Conservation (phyloP, 176 grass and related monocot genomes). For the Musa beccarii region DNA sequence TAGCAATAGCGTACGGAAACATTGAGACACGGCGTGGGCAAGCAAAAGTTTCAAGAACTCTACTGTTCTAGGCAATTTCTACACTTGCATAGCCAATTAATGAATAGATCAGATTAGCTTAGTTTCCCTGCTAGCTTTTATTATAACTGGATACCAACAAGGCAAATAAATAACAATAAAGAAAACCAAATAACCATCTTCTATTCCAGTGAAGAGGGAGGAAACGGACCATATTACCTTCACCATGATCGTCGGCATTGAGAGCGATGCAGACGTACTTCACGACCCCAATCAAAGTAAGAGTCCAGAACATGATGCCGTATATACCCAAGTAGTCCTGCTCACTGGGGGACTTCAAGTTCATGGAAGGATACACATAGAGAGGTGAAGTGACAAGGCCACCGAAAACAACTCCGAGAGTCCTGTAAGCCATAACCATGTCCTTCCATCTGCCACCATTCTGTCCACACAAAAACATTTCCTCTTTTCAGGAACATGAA, state of each 20-base stretch:
- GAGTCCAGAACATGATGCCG: slow-evolving; percentile 88
- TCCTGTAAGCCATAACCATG: slow-evolving; percentile 57
- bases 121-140: too few species aligned
- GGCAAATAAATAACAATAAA: neutral
- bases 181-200: neutral
- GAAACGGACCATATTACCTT: slow-evolving; percentile 38
- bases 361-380: slow-evolving; percentile 85
- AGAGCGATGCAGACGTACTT: slow-evolving; percentile 79
- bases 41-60: too few species aligned
- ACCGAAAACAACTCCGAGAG: slow-evolving; percentile 74
- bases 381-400: slow-evolving; percentile 80
- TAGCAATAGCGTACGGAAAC: too few species aligned
- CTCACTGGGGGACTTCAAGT: slow-evolving; percentile 52
- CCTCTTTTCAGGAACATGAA: neutral
- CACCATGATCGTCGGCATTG: slow-evolving; percentile 73
- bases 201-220: neutral
- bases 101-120: too few species aligned
- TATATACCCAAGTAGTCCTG: slow-evolving; percentile 77
- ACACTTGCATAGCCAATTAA: too few species aligned
- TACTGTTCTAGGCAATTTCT: too few species aligned
- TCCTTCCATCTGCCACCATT: slow-evolving; percentile 27
- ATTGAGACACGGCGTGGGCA: too few species aligned
- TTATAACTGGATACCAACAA: too few species aligned
- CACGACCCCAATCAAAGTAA: slow-evolving; percentile 69
- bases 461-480: neutral